Conservation (phyloP, 371 early-diverging fungal genomes). For the Chytridium lagenaria region DNA sequence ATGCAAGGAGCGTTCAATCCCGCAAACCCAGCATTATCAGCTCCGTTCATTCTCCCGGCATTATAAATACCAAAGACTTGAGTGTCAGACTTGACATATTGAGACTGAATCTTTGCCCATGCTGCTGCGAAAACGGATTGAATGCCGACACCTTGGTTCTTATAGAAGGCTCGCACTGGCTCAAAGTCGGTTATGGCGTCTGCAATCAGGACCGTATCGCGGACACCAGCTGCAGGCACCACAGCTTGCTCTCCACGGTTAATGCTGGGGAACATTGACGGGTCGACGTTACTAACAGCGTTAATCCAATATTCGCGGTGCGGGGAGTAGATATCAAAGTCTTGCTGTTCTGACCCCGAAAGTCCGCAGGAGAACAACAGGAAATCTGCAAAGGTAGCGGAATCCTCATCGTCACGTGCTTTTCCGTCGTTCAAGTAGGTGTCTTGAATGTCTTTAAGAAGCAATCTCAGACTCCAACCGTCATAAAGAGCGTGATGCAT, state of each 20-base stretch:
- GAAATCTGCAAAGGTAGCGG: background rate
- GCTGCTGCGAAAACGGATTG: slow-evolving; percentile 5
- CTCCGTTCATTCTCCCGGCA: background rate
- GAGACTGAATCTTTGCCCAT: background rate
- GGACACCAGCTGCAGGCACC: background rate
- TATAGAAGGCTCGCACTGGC: background rate
- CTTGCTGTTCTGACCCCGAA: background rate
- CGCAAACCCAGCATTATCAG: background rate
- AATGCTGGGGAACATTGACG: background rate
- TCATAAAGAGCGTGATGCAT: slow-evolving; percentile 10
- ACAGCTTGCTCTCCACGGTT: background rate
- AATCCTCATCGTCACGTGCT: background rate
- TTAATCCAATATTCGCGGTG: background rate
- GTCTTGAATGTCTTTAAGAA: background rate
- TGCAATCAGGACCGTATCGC: background rate
- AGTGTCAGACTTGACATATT: background rate
- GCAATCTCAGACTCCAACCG: background rate
- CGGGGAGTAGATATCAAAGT: background rate
- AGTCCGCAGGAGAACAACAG: background rate
- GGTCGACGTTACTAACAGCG: background rate
- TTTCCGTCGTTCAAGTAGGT: background rate
- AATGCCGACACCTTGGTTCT: background rate
- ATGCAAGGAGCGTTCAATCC: background rate
- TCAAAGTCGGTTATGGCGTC: slow-evolving; percentile 1
- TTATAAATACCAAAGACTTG: slow-evolving; percentile 2